These are phyloP conservation scores for Ophiostoma himal-ulmi DNA, from an alignment of 2,329 filamentous ascomycete genomes.

Conservation along the genomic window DNA sequence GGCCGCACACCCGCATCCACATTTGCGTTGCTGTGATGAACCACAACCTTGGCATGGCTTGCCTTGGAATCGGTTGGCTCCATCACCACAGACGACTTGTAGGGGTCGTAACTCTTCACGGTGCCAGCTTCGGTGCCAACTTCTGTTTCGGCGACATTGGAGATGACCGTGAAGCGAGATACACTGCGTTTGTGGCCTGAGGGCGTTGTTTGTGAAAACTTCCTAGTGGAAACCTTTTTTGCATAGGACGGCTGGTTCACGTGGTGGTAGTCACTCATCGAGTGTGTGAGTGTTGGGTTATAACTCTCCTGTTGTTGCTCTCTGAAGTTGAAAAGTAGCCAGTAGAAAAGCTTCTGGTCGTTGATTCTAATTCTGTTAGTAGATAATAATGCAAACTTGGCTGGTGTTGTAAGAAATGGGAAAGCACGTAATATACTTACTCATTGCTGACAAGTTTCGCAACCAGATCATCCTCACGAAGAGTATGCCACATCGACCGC, in stretches of 20 bases:
- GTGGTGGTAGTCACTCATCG: conserved; percentile 87
- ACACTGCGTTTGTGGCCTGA: conserved; percentile 49
- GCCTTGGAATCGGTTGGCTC: conserved; percentile 41
- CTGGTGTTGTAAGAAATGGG: not conserved
- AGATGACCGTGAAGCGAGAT: conserved; percentile 61
- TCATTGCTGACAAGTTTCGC: conserved; percentile 59
- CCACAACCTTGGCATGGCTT: conserved; percentile 60
- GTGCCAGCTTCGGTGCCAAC: conserved; percentile 39
- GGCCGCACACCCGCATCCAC: conserved; percentile 35
- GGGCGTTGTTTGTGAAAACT: conserved; percentile 46
- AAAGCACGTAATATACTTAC: conserved; percentile 41
- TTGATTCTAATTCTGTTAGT: conserved; percentile 54
- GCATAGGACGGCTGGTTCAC: conserved; percentile 54
- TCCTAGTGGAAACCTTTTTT: conserved; percentile 56
- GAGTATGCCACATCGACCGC: conserved; percentile 85
- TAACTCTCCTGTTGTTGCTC: conserved; percentile 86
- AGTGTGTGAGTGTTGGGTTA: conserved; percentile 71
- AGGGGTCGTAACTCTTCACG: conserved; percentile 73
- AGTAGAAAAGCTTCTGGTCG: conserved; percentile 91
- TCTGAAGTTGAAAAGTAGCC: conserved; percentile 72
- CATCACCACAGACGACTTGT: conserved; percentile 58
- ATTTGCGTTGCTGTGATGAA: conserved; percentile 51
- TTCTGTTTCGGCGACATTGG: conserved; percentile 49
- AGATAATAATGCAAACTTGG: not conserved
- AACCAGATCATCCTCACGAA: conserved; percentile 65